These are phyloP conservation scores for Fusarium liriodendri DNA, from an alignment of 2,329 filamentous ascomycete genomes.

Conservation along the genomic window DNA sequence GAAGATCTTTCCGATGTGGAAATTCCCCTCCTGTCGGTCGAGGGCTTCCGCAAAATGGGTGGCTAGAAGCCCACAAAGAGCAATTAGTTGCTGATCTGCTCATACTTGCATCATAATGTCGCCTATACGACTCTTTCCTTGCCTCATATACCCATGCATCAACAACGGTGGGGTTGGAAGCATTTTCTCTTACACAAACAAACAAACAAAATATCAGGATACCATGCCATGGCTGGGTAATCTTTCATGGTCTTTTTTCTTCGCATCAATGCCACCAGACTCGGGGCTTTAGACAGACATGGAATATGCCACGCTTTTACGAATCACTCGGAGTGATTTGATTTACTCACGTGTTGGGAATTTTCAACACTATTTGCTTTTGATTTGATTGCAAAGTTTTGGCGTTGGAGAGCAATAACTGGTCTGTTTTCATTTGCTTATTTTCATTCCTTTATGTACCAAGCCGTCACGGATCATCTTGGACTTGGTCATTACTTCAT, in stretches of 20 bases:
- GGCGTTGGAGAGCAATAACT: conserved; percentile 37
- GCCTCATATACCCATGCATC: conserved; percentile 6
- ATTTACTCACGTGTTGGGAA: conserved; percentile 28
- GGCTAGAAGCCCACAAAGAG: conserved; percentile 37
- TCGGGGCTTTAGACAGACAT: conserved; percentile 3
- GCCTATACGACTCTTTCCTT: conserved; percentile 15
- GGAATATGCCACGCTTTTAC: conserved; percentile 21
- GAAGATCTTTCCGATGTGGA: conserved; percentile 75
- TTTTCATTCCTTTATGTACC: conserved; percentile 13
- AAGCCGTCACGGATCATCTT: conserved; percentile 9
- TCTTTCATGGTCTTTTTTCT: conserved; percentile 19
- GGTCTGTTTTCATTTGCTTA: conserved; percentile 21
- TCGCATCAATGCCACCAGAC: conserved; percentile 16
- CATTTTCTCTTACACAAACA: conserved; percentile 22
- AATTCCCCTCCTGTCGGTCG: conserved; percentile 55
- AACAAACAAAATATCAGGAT: conserved; percentile 22
- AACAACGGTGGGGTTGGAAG: conserved; percentile 16
- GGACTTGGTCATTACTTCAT: conserved; percentile 1
- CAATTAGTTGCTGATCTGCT: not conserved
- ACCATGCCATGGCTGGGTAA: conserved; percentile 11
- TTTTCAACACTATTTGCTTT: conserved; percentile 24
- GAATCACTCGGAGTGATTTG: conserved; percentile 25
- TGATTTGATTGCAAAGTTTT: conserved; percentile 24
- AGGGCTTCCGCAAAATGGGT: conserved; percentile 54
- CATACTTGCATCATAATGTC: conserved; percentile 6